These are phyloP conservation scores for Hymenotorrendiella dingleyae DNA, from an alignment of 2,329 filamentous ascomycete species.

Conservation along the genomic window DNA sequence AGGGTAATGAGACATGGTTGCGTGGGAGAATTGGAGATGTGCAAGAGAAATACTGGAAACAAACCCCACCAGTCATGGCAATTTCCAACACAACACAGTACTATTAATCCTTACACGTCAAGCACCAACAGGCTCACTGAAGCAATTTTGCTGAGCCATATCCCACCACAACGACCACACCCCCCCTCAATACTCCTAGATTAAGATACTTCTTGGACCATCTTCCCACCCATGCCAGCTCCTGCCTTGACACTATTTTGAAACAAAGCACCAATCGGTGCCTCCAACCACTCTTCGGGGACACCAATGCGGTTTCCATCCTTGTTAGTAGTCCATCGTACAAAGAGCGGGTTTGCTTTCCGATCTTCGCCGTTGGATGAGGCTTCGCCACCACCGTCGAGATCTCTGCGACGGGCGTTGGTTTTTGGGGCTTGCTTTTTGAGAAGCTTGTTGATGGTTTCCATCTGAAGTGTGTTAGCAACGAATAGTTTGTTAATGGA, in stretches of 20 bases:
- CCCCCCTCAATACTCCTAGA: background rate
- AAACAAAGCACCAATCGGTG: constrained; percentile 58
- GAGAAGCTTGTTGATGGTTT: constrained; percentile 85
- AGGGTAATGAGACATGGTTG: too few relatives aligned
- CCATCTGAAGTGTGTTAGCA: constrained; percentile 51
- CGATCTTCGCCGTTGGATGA: constrained; percentile 41
- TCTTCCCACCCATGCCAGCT: constrained; percentile 23
- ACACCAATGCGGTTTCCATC: constrained; percentile 58
- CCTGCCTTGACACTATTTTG: constrained; percentile 24
- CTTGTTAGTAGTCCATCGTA: constrained; percentile 66
- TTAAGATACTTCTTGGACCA: constrained; percentile 30
- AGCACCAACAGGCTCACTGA: too few relatives aligned
- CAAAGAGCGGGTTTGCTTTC: constrained; percentile 54
- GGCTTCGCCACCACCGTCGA: constrained; percentile 38
- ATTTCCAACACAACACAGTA: too few relatives aligned
- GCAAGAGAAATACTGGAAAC: too few relatives aligned
- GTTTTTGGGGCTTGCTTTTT: constrained; percentile 80
- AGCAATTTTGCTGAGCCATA: too few relatives aligned
- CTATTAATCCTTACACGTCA: too few relatives aligned
- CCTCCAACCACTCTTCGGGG: constrained; percentile 61
- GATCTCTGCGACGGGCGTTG: constrained; percentile 40
- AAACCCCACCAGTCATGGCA: too few relatives aligned
- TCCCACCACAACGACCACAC: too few relatives aligned
- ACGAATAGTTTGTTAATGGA: background rate
- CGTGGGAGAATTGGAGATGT: too few relatives aligned